Base-by-base conservation (phyloP, 768 basidiomycete genomes). In the Mycena latifolia region DNA sequence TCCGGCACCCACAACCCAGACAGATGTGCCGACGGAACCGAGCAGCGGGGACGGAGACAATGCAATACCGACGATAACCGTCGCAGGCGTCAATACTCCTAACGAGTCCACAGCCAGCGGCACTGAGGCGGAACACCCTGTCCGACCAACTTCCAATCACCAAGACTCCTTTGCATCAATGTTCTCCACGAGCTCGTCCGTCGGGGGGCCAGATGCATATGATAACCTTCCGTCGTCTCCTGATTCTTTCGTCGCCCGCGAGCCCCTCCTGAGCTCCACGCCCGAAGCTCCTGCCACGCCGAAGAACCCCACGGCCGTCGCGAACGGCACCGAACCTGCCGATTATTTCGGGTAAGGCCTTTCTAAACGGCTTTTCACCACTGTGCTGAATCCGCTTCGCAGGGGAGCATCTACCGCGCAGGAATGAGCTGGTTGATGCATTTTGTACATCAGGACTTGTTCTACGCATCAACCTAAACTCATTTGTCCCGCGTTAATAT, bases 211-310 rank as follows among this genome's bases (percentile, higher is more conserved):
- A 24, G 61, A 66, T 17, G 73, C 77, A 61, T 86, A 84, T 70
- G 82, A 81, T 60, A 74, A 77, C 51, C 74, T 85, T 41, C 81
- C 80, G 43, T 85, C 86, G 55, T 82, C 84, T 29, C 81, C 81
- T 5, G 84, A 83, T 52, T 84, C 81, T 3, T 72, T 76, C 22
- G 58, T 80, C 46, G 77, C 76, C 25, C 77, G 78, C 70, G 81
- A 80, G 69, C 82, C 81, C 33, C 75, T 83, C 46, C 70, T 84
- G 60, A 71, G 71, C 43, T 39, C 48, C 8, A 33, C 47, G 31
- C 70, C 75, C 55, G 67, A 69, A 48, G 69, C 72, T 48, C 61
- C 72, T 41, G 57, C 67, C 46, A 68, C 61, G 29, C 64, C 55
- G 69, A 69, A 66, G 73, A 74, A 31, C 52, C 24, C 25, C 35